Base-by-base conservation (phyloP, 2,329 filamentous ascomycete genomes). In the Colletotrichum neosansevieriae region DNA sequence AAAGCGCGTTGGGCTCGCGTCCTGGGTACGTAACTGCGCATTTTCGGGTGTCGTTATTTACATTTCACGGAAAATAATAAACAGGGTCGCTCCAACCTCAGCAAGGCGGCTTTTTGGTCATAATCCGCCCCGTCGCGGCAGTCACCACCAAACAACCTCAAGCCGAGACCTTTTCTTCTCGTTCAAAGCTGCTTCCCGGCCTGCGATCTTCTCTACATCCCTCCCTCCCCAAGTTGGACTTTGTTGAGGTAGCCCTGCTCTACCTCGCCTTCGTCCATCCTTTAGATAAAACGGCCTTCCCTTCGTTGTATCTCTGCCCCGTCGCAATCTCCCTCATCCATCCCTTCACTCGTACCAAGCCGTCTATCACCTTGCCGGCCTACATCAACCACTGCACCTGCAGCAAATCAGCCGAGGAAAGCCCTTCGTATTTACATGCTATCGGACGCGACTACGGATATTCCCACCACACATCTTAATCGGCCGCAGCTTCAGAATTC, bases 191-290 rank as follows among this genome's bases (percentile, higher is more conserved):
- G 50, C 44, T 67, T 69, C 51, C 42, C 11, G 19, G 50, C 36
- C 40, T 51, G 59, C 47, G 36, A 53, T 58, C 44, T 40, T 47
- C 51, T 45, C 62, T 54, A 50, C 63, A 45, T 67, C 63, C 29
- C 45, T 53, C 32, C 65, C 44, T 51, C 44, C 59, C 36, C 50
- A 15, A 60, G 50, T 36, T 45, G 50, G 38, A 19, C 63, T 58
- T 63, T 69, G 67, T 67, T 63, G 57, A 69, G 67, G 63, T 57
- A 69, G 63, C 64, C 57, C 34, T 62, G 42, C 61, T 54, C 58
- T 38, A 45, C 24, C 34, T 44, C 50, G 36, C 47, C 45, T 44
- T 51, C 38, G 13, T 45, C 49, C 44, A 51, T 40, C 58, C 63
- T 49, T n/a, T 38, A 65, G 50, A 65, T 68, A 65, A 65, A 58